Base-by-base conservation (phyloP, 225 moss, liverwort and hornwort genomes). In the Pseudisothecium myosuroides region DNA sequence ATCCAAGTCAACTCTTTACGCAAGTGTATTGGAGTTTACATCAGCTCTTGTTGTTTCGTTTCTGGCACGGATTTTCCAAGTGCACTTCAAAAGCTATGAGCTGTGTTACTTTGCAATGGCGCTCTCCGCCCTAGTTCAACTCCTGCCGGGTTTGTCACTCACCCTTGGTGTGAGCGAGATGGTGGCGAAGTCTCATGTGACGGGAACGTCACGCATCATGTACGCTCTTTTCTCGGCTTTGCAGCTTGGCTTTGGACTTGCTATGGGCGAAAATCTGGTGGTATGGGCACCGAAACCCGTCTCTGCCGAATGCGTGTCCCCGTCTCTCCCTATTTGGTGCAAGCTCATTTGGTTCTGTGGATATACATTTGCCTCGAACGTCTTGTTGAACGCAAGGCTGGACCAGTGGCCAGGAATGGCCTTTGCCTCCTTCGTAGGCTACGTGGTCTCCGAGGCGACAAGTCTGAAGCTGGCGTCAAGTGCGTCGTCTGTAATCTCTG, bases 381-480 rank as follows among this genome's bases (percentile, higher is more conserved):
- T 95, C 39, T 74, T 96, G 47, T 85, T 96, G 55, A 93, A 93
- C 36, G 95, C 96, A 80, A 92, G 95, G 72, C 77, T 92, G 20
- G 88, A 93, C 59, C 96, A 96, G 76, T 96, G 96, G 96, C 94
- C 96, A 17, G 95, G 95, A 45, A 96, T 96, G 96, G 89, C 93
- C 56, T 31, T 94, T 6, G 91, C 94, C 45, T 94, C 96, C 9
- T 95, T 94, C 22, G 96, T 95, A 65, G 96, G 96, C 47, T 89
- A 92, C 61, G 89, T 95, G 47, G 83, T 91, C 54, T 93, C 93
- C 16, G 89, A 91, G 71, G 37, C 83, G 39, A 93, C 95, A 29
- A 82, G 92, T 45, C 43, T 83, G 74, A 88, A 83, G 82, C 93
- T 94, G 50, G 88, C 88, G 22, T 90, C 92, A 11, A 95, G 93